Conservation (phyloP, 345 rosid species). For the Salix udensis region DNA sequence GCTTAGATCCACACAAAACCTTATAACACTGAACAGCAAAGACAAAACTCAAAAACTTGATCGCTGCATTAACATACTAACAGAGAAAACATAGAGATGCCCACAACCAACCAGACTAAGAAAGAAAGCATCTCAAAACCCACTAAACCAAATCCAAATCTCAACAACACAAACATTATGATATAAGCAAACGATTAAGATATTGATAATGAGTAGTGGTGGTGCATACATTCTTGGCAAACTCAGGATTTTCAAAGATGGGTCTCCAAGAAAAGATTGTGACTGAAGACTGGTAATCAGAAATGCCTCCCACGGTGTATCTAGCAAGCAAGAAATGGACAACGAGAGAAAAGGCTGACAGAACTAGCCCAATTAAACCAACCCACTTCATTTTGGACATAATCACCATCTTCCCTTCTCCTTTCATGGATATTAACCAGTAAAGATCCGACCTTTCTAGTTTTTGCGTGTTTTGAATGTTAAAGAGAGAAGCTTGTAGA, state of each 20-base stretch:
- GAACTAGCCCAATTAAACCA: slow-evolving; percentile 65
- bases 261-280: slow-evolving; percentile 98
- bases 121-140: slow-evolving; percentile 4
- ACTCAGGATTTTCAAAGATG: slow-evolving; percentile 58
- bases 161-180: background rate
- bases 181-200: slow-evolving; percentile 8
- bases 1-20: slow-evolving; percentile 20
- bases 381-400: slow-evolving; percentile 93
- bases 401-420: slow-evolving; percentile 65
- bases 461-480: background rate
- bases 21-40: background rate
- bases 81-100: background rate
- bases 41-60: background rate
- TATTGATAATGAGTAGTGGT: background rate
- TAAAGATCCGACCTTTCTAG: background rate
- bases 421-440: slow-evolving; percentile 43
- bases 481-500: background rate
- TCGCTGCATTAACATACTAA: background rate
- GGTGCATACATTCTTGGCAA: slow-evolving; percentile 41
- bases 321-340: slow-evolving; percentile 84
- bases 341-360: slow-evolving; percentile 67
- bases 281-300: slow-evolving; percentile 78
- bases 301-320: slow-evolving; percentile 61
- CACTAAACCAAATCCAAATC: background rate
- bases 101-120: background rate